Evolutionary conservation across 345 rosid species (phyloP).

Genomic region (Eucalyptus sp.): DNA sequence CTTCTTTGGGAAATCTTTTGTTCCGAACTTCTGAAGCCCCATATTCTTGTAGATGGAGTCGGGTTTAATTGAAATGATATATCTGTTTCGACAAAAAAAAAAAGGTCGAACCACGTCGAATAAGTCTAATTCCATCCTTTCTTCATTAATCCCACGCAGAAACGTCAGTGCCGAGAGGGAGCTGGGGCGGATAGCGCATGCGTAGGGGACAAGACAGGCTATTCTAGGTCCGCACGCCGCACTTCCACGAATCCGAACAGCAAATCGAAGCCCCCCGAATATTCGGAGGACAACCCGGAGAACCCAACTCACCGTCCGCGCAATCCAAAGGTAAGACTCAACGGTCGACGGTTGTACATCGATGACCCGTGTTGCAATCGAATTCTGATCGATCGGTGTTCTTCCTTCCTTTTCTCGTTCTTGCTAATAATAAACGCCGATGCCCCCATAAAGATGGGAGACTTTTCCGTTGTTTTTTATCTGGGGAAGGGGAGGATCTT

Average conservation of each 20-base stretch:
- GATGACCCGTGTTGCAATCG: background rate
- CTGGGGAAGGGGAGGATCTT: background rate
- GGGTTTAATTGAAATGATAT: too few species aligned
- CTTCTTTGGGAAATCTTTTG: too few species aligned
- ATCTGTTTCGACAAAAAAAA: background rate
- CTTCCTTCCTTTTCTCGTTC: background rate
- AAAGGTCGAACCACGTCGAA: background rate
- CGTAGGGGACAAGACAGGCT: background rate
- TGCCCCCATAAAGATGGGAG: background rate
- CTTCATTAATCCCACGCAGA: accelerated
- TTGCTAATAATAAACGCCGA: background rate
- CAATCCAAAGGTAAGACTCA: background rate
- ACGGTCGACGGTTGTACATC: background rate
- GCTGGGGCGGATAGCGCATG: background rate
- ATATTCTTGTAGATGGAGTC: background rate
- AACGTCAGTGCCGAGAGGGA: background rate
- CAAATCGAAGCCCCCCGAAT: background rate
- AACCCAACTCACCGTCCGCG: background rate
- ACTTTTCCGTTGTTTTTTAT: background rate
- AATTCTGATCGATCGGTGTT: background rate
- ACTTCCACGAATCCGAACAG: background rate
- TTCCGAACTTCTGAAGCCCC: background rate
- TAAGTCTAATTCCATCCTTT: background rate
- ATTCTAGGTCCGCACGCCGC: background rate
- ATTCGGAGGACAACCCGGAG: background rate